Evolutionary conservation across 2,329 filamentous ascomycete species (phyloP), one percentile per base, ranked within the genome.

Genomic region (Talaromyces piceae): DNA sequence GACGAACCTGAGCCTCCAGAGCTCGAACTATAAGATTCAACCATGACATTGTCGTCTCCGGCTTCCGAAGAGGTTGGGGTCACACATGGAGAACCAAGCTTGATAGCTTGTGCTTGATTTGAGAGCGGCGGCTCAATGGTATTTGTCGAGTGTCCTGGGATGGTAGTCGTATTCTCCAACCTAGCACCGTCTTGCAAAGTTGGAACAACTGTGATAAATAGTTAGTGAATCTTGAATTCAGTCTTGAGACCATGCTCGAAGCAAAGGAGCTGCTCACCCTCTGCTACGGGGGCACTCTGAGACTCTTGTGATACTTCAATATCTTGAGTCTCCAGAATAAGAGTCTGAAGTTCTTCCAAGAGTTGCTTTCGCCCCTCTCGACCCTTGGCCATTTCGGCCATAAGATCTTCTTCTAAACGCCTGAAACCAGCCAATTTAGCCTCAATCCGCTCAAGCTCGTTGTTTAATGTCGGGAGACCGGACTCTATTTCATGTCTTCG

Each of bases 401-500:
- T 54, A 5, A 78, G 56, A 43, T 66, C 64, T 16, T 69, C 68
- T 61, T 72, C 56, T 57, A 73, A 59, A 57, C 64, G 50, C 16
- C 62, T 62, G 44, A 64, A 61, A 13, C 61, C 58, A 6, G 56
- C 60, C n/a, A 72, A 58, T 48, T 56, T 63, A 9, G 57, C 56
- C 53, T 69, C 62, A n/a, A 64, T 65, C 47, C 63, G 68, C 11
- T 57, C 50, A 30, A 78, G 65, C 52, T 75, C 73, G 23, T 69
- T 70, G 45, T 78, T 72, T 23, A 76, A 58, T 12, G 66, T 64
- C 37, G 75, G 71, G 44, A 77, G 61, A 9, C 69, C 72, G 20
- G 71, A 70, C 57, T 77, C 68, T n/a, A 78, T 73, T 37, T 77
- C 73, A 51, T 70, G 68, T 56, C 73, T 73, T 23, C 74, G 68